Evolutionary conservation across 2,329 filamentous ascomycete species (phyloP).

Genomic region (Sporothrix euskadiensis): DNA sequence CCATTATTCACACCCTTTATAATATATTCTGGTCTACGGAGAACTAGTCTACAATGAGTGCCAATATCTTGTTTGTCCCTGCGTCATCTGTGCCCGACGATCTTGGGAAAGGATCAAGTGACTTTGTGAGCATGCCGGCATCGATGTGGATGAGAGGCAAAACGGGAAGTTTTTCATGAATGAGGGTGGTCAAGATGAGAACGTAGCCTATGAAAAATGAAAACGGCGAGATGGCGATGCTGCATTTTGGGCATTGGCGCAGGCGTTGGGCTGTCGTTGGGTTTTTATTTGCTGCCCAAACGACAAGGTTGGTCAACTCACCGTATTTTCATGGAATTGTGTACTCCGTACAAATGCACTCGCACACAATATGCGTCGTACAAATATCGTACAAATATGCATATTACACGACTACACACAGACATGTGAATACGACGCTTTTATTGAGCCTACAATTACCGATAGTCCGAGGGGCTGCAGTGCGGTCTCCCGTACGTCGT

Average conservation of each 20-base stretch:
- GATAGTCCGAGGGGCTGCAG: not conserved
- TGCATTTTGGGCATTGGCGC: not conserved
- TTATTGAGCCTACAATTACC: not conserved
- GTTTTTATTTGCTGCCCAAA: not conserved
- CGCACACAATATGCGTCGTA: not conserved
- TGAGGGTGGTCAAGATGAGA: not conserved
- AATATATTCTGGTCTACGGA: not conserved
- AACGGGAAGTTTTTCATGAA: not conserved
- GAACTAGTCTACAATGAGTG: not conserved
- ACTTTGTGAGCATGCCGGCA: constrained; percentile 35
- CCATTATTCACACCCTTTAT: not conserved
- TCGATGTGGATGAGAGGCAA: constrained; percentile 29
- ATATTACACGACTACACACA: not conserved
- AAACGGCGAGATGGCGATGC: not conserved
- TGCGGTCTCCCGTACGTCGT: not conserved
- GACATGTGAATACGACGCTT: not conserved
- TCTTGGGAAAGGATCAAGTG: constrained; percentile 34
- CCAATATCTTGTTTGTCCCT: not conserved
- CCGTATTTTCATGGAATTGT: not conserved
- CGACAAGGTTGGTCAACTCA: not conserved
- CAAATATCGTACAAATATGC: no score
- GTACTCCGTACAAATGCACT: no score
- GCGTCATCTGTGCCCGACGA: constrained; percentile 3
- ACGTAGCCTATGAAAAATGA: constrained; percentile 22
- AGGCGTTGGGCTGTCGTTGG: not conserved